Evolutionary conservation across 148 eudicot species (phyloP).

Genomic region (Pharnaceum exiguum): DNA sequence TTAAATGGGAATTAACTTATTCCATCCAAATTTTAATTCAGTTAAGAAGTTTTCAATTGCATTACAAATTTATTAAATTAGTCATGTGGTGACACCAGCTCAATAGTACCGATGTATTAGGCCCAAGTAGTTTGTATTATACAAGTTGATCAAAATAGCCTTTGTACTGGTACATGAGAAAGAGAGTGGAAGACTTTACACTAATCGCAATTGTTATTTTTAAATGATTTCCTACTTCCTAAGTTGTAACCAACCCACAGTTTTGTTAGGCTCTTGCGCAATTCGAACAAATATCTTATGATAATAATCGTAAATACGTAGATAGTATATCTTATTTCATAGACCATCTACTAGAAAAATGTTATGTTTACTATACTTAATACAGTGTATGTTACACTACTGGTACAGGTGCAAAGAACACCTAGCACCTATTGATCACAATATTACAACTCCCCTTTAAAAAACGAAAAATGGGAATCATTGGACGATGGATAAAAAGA

Average conservation of each 20-base stretch:
- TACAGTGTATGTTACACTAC: too few species aligned
- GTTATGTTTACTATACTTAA: too few species aligned
- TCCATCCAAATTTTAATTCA: background rate
- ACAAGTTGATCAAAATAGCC: conserved; percentile 39
- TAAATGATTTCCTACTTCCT: conserved; percentile 7
- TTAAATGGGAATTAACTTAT: conserved; percentile 8
- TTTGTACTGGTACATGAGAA: conserved; percentile 1
- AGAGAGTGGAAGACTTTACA: conserved; percentile 19
- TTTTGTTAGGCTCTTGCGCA: conserved; percentile 10
- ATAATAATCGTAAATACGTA: too few species aligned
- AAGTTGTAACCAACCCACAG: conserved; percentile 20
- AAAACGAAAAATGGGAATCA: too few species aligned
- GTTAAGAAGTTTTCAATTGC: background rate
- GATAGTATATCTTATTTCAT: too few species aligned
- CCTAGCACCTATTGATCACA: background rate
- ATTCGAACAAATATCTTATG: background rate
- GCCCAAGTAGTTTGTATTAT: conserved; percentile 8
- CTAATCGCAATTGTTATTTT: conserved; percentile 23
- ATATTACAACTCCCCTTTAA: background rate
- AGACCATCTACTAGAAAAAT: too few species aligned
- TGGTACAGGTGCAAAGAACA: too few species aligned
- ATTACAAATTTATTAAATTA: conserved; percentile 18
- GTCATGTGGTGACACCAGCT: conserved; percentile 45
- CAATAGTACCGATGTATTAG: conserved; percentile 11
- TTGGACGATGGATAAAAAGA: conserved; percentile 9